These are phyloP conservation scores for Physcomitrellopsis africana DNA, from an alignment of 225 moss, liverwort and hornwort species.

Conservation along the genomic window DNA sequence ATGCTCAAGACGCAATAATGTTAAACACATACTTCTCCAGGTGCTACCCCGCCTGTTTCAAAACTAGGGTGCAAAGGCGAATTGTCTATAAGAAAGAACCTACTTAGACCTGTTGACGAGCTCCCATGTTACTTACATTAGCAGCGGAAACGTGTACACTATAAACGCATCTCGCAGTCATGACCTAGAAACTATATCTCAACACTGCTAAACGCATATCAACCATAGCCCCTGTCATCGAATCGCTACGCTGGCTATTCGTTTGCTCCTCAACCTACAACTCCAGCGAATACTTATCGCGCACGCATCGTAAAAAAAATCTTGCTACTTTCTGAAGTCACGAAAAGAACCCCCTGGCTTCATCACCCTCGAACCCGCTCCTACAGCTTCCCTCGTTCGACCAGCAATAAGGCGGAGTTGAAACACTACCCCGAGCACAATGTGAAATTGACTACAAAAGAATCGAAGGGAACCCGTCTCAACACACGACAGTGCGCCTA, in stretches of 20 bases:
- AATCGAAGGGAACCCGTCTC: neutral
- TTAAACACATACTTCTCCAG: neutral
- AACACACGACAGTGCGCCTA: neutral
- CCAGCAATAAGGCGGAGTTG: neutral
- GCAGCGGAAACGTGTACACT: neutral
- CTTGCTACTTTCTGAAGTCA: neutral
- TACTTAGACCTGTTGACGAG: conserved; percentile 2
- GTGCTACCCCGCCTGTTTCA: neutral
- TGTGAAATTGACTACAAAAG: conserved; percentile 33
- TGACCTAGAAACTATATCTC: neutral
- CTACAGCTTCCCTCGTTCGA: too few species aligned
- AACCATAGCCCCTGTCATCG: neutral
- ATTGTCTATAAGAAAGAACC: neutral
- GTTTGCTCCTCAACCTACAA: conserved; percentile 12
- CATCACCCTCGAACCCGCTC: neutral
- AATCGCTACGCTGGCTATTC: neutral
- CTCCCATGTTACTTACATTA: neutral
- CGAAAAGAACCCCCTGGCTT: conserved; percentile 6
- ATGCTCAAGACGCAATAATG: conserved; percentile 6
- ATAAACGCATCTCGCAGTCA: neutral
- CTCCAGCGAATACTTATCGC: neutral
- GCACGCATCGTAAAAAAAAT: conserved; percentile 15
- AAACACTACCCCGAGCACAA: conserved; percentile 15
- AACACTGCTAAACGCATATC: neutral
- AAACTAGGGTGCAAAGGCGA: neutral